Evolutionary conservation across 2,329 filamentous ascomycete species (phyloP), one percentile per base, ranked within the genome.

Genomic region (Phaeosphaeria sp.): DNA sequence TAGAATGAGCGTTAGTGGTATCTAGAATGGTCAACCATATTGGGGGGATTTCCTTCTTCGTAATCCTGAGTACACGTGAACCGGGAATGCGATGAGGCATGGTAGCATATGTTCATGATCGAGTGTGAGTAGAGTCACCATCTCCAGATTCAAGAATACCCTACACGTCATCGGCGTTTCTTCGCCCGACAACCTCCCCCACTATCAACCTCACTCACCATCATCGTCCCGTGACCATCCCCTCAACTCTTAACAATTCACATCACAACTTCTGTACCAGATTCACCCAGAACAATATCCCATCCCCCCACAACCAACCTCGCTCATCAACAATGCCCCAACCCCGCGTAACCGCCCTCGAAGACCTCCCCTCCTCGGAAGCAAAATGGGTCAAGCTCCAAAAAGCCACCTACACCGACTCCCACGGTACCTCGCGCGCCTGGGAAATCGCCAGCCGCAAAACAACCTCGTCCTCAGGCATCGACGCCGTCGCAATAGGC

Each of bases 371-470:
- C 50, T 66, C 65, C 25, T 50, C 59, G 2, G 62, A 66, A 15
- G 68, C 68, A 21, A 70, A 69, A 69, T 72, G 69, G 69, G 43
- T 72, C 25, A 67, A 69, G 20, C 56, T 72, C 20, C 67, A 83
- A 63, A 77, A 74, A 61, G 72, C 70, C 3, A 75, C 72, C 46
- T 92, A 91, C 74, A 78, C 79, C 59, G 89, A 91, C 69, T 83
- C 86, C 44, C 81, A 82, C 33, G 86, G 85, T 65, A 78, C 77
- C 11, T 72, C 76, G 0, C 83, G 89, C 50, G 84, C 83, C 42
- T 92, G 89, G 89, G 89, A 92, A 73, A 88, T 87, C 1, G 88
- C 89, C 6, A 87, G 90, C 72, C 84, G 90, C 21, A 83, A 81
- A 21, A 91, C 89, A 0, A 81, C 82, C 51, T 83, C 85, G 33